Conservation (phyloP, 495 filamentous ascomycete species). For the Xylaria bambusicola region DNA sequence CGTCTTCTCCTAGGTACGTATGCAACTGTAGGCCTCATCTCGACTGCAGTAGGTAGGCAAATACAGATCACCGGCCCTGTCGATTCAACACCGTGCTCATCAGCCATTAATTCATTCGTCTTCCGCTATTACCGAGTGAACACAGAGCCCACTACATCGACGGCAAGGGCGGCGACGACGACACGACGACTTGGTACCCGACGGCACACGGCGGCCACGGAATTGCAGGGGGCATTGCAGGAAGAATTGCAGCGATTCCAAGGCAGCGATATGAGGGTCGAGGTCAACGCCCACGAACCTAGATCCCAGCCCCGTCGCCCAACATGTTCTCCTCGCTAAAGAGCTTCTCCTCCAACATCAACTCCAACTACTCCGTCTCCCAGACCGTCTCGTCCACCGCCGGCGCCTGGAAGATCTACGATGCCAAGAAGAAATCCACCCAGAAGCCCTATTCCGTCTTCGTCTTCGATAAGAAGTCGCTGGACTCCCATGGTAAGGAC, state of each 20-base stretch:
- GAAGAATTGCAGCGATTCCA: not conserved
- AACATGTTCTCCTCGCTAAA: conserved; percentile 91
- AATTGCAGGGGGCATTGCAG: too few relatives aligned
- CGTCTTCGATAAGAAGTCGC: conserved; percentile 84
- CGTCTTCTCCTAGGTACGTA: too few relatives aligned
- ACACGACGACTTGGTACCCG: too few relatives aligned
- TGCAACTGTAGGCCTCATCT: too few relatives aligned
- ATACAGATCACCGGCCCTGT: too few relatives aligned
- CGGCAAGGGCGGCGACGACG: not conserved
- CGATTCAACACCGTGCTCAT: too few relatives aligned
- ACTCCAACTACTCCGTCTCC: conserved; percentile 81
- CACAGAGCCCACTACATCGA: not conserved
- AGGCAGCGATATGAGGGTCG: conserved; percentile 33
- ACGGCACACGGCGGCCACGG: too few relatives aligned
- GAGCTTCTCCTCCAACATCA: conserved; percentile 85
- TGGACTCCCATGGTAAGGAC: conserved; percentile 63
- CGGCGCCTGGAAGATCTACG: conserved; percentile 95
- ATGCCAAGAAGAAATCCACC: conserved; percentile 93
- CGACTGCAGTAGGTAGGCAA: too few relatives aligned
- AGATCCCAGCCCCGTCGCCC: conserved; percentile 25
- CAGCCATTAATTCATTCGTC: too few relatives aligned
- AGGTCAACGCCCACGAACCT: conserved; percentile 15
- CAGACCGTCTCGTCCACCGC: conserved; percentile 67
- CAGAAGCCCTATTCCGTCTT: conserved; percentile 88
- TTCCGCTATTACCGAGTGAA: too few relatives aligned